A percentile compares a stretch with the other conserved stretches of the same genome.
Evolutionary conservation across 768 basidiomycete species (phyloP).

Genomic region (Pleurotus eryngii): DNA sequence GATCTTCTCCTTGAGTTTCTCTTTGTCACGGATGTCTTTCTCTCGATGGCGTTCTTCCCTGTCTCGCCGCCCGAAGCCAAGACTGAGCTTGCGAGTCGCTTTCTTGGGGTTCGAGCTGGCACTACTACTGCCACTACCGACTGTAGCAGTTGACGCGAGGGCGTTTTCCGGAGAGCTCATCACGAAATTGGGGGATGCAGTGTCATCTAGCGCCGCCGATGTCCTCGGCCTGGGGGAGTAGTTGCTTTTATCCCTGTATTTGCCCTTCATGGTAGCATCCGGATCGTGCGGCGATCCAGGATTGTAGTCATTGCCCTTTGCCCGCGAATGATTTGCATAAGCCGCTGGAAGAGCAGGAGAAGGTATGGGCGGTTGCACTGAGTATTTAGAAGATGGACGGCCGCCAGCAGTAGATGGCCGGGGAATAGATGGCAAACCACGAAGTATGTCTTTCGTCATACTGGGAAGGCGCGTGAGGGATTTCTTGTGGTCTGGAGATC

Average conservation of each 20-base stretch:
- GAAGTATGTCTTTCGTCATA: slow-evolving; percentile 3
- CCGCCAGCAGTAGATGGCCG: neutral
- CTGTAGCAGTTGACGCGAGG: slow-evolving; percentile 10
- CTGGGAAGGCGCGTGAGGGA: slow-evolving; percentile 11
- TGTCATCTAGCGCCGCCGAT: neutral
- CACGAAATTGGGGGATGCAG: neutral
- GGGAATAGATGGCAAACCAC: neutral
- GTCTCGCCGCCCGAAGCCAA: slow-evolving; percentile 54
- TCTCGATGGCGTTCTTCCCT: slow-evolving; percentile 31
- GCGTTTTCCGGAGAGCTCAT: neutral
- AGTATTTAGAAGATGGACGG: neutral
- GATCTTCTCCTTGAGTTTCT: slow-evolving; percentile 10
- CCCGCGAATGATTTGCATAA: neutral
- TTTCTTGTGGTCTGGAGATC: slow-evolving; percentile 14
- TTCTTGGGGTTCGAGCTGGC: slow-evolving; percentile 29
- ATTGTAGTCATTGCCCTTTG: neutral
- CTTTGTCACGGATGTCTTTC: slow-evolving; percentile 30
- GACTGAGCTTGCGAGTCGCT: slow-evolving; percentile 66
- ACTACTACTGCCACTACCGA: slow-evolving; percentile 17
- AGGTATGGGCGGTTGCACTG: neutral
- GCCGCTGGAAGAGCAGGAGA: neutral
- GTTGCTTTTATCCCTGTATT: neutral
- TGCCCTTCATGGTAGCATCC: neutral
- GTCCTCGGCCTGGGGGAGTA: neutral
- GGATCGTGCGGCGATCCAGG: neutral